Evolutionary conservation across 352 stramenopile genomes (phyloP).

Genomic region (Globisporangium megalacanthum): DNA sequence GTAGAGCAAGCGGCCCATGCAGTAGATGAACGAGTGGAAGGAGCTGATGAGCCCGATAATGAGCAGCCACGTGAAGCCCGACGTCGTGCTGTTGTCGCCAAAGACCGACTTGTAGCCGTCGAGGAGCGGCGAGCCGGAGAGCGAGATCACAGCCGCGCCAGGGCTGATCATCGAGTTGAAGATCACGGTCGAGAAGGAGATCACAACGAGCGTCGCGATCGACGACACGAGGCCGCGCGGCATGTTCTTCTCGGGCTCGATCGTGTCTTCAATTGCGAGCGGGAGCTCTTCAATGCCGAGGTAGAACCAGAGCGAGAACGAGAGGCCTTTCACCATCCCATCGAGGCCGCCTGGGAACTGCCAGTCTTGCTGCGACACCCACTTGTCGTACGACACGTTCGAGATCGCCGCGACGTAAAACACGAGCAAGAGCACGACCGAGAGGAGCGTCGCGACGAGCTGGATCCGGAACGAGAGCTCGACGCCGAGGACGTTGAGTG

Average conservation of each 20-base stretch:
- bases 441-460: constrained; percentile 46
- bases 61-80: constrained; percentile 63
- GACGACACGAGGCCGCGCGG: constrained; percentile 49
- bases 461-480: constrained; percentile 67
- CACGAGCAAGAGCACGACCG: constrained; percentile 50
- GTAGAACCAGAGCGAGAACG: constrained; percentile 71
- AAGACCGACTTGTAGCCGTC: constrained; percentile 64
- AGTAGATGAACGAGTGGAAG: constrained; percentile 80
- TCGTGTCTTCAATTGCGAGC: constrained; percentile 57
- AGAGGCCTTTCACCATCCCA: constrained; percentile 47
- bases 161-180: constrained; percentile 69
- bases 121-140: constrained; percentile 43
- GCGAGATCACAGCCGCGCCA: constrained; percentile 34
- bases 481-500: constrained; percentile 52
- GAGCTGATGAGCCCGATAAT: constrained; percentile 54
- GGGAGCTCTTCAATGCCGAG: constrained; percentile 64
- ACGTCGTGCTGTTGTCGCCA: constrained; percentile 57
- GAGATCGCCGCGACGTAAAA: constrained; percentile 60
- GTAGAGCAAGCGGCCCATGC: constrained; percentile 61
- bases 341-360: constrained; percentile 38
- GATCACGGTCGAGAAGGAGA: constrained; percentile 53
- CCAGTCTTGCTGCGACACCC: constrained; percentile 37
- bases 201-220: constrained; percentile 38
- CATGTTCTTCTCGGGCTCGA: constrained; percentile 60
- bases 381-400: constrained; percentile 52